These are phyloP conservation scores for Sophora flavescens DNA, from an alignment of 306 rosid genomes.

Conservation along the genomic window DNA sequence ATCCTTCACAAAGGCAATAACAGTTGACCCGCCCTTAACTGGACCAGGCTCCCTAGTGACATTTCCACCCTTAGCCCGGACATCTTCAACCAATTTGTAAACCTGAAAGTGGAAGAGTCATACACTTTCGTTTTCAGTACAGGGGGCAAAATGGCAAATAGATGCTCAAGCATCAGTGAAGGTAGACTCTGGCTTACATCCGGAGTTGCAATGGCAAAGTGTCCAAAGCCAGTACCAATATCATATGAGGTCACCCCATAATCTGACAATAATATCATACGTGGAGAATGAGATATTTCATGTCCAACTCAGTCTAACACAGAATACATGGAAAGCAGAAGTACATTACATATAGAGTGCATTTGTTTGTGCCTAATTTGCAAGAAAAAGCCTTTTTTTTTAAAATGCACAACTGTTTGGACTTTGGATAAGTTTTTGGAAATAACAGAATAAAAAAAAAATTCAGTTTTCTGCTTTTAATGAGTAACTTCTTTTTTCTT, in stretches of 20 bases:
- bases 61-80: constrained; percentile 78
- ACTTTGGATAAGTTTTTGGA: neutral
- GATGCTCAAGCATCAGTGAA: constrained; percentile 12
- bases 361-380: neutral
- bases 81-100: constrained; percentile 75
- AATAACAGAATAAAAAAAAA: too few species aligned
- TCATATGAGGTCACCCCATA: constrained; percentile 88
- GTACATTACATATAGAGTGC: neutral
- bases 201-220: constrained; percentile 84
- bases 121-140: constrained; percentile 37
- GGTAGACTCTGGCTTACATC: constrained; percentile 66
- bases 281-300: neutral
- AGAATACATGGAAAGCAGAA: neutral
- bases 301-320: constrained; percentile 41
- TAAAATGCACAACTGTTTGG: neutral
- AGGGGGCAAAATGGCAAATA: constrained; percentile 32
- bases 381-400: neutral
- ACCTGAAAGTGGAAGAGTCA: constrained; percentile 58
- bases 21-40: constrained; percentile 74
- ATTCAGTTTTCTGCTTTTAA: neutral
- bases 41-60: constrained; percentile 95
- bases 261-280: constrained; percentile 56
- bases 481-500: too few species aligned
- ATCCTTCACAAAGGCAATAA: constrained; percentile 89
- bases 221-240: constrained; percentile 95